Conservation (phyloP, 176 grass and related monocot species). For the Oryza glaberrima region DNA sequence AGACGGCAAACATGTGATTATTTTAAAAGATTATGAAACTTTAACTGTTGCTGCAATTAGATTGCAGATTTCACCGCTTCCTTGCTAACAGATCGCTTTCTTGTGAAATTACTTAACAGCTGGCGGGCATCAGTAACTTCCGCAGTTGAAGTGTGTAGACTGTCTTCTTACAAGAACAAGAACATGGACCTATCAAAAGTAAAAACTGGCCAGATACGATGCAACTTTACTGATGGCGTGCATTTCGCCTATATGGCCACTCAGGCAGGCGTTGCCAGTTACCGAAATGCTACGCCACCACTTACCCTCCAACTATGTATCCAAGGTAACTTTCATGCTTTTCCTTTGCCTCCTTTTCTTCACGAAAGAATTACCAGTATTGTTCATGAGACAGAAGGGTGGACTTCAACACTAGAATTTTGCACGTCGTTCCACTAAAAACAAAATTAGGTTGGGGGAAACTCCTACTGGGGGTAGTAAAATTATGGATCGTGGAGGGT, state of each 20-base stretch:
- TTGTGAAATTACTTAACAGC: slow-evolving; percentile 16
- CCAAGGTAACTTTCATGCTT: slow-evolving; percentile 22
- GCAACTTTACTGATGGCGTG: slow-evolving; percentile 14
- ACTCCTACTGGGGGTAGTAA: background rate
- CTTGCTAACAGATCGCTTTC: background rate
- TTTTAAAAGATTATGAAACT: slow-evolving; percentile 14
- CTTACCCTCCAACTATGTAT: slow-evolving; percentile 21
- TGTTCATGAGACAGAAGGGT: background rate
- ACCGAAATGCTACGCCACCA: slow-evolving; percentile 43
- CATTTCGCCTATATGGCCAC: background rate
- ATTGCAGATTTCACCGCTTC: background rate
- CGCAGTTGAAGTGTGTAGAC: background rate
- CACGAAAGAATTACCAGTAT: background rate
- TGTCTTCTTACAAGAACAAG: background rate
- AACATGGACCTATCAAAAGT: background rate
- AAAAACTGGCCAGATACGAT: background rate
- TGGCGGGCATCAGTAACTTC: background rate
- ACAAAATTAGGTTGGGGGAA: background rate
- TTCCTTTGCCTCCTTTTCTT: background rate
- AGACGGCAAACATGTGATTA: background rate
- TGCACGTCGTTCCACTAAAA: background rate
- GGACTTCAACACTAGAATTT: background rate
- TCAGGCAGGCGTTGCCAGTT: slow-evolving; percentile 6
- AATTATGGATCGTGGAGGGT: background rate
- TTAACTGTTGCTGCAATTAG: background rate